Percentiles rank a stretch among this genome's conserved stretches.
These are phyloP conservation scores for Aspergillus piperis DNA, from an alignment of 2,329 filamentous ascomycete genomes.

Conservation along the genomic window DNA sequence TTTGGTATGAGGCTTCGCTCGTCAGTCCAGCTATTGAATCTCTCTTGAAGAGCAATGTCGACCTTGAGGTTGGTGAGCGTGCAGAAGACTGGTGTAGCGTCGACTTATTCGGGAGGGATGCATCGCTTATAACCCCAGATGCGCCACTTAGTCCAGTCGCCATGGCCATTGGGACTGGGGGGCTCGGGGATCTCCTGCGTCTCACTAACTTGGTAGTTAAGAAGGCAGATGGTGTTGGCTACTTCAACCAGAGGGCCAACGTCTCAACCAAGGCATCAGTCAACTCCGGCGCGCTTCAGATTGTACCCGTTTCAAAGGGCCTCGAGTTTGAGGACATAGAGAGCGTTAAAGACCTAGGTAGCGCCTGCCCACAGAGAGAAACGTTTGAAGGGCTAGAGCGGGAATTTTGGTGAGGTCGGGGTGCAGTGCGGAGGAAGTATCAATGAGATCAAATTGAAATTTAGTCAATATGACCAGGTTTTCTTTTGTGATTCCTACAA, in stretches of 20 bases:
- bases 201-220: slow-evolving; percentile 33
- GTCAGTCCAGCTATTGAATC: slow-evolving; percentile 38
- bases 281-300: background rate
- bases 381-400: slow-evolving; percentile 2
- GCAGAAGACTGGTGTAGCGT: slow-evolving; percentile 33
- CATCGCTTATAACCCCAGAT: slow-evolving; percentile 6
- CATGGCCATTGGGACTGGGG: slow-evolving; percentile 20
- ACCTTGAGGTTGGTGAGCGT: slow-evolving; percentile 37
- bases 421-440: too few relatives aligned
- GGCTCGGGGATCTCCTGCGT: slow-evolving; percentile 31
- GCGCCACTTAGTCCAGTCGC: slow-evolving; percentile 20
- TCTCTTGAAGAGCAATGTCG: slow-evolving; percentile 34
- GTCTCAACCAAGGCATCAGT: background rate
- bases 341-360: slow-evolving; percentile 26
- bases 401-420: slow-evolving; percentile 13
- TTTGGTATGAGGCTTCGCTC: slow-evolving; percentile 45
- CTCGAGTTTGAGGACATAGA: slow-evolving; percentile 20
- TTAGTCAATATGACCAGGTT: background rate
- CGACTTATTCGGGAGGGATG: slow-evolving; percentile 34
- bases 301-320: slow-evolving; percentile 1
- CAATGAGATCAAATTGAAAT: background rate
- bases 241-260: slow-evolving; percentile 24
- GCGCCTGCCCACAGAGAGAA: slow-evolving; percentile 2
- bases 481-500: background rate
- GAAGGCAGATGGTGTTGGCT: slow-evolving; percentile 42